Evolutionary conservation across 2,329 filamentous ascomycete species (phyloP), one percentile per base, ranked within the genome.

Genomic region (Gyromitra esculenta): DNA sequence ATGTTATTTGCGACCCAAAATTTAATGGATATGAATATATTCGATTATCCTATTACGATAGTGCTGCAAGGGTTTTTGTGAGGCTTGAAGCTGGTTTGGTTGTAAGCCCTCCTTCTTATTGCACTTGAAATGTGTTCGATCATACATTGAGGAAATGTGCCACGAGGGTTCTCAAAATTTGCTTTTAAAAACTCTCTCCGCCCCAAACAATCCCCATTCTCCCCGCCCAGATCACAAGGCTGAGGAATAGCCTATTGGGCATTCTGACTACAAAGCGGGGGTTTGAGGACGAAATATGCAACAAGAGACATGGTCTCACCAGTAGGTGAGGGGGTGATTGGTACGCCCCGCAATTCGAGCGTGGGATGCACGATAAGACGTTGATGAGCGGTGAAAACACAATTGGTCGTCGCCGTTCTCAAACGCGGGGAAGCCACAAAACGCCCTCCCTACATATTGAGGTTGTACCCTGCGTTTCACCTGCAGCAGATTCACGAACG

Each of bases 401-500:
- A 57, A 57, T 57, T 57, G 54, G 54, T 37, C 31, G 54, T 37
- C 6, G 13, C 15, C 25, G 35, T 37, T n/a, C 54, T 21, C 50
- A 57, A 57, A 57, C 25, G 54, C 54, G 25, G 54, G 54, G 54
- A 57, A 57, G 31, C 54, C 13, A 37, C 37, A 57, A 57, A 37
- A 57, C 54, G 31, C 9, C 31, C 5, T 57, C 4, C 11, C 11
- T 45, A 45, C 43, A 45, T 45, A 1, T 31, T 31, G 25, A 45
- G 15, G 15, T 15, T 15, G 43, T 45, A 56, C 52, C 54, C 31
- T 57, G 25, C 25, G 13, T 57, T 41, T 9, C 63, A 25, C 63
- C 43, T 65, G 45, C 64, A 31, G 50, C 64, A 41, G 21, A 54
- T 54, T 54, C 50, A 54, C 9, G 9, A 31, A 52, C 25, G 62